Evolutionary conservation across 176 grass and related monocot genomes (phyloP), one percentile per base, ranked within the genome.

Genomic region (Stipa capillata): DNA sequence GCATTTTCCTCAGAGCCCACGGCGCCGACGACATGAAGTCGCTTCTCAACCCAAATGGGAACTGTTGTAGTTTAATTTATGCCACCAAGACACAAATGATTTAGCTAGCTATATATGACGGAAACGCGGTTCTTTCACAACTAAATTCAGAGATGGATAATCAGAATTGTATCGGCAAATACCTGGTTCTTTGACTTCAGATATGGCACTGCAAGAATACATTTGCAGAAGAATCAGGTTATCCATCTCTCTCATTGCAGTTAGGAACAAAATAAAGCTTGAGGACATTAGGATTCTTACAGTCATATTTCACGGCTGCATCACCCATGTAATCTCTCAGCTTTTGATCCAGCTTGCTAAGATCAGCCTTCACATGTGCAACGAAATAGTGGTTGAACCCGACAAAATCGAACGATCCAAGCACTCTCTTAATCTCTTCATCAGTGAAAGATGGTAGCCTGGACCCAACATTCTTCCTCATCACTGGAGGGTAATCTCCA

Each of bases 301-400:
- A 0, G 45, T 69, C 62, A 29, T 76, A 89, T 65, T 17, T 23
- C 28, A 98, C 92, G 6, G 90, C 90, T 84, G 88, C 80, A 69
- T 98, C 95, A 9, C 4, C 69, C 87, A 72, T 79, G 73, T 89
- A 98, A 73, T 98, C 95, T 29, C 85, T 81, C 41, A 55, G 57
- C 37, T 71, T 33, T 1, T 85, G 29, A 62, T 91, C 57, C 20
- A 90, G 83, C 15, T 72, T 68, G 70, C 84, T 80, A 50, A 82
- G 74, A 69, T 90, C 87, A 28, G 85, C 85, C 74, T 83, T 80
- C 77, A 94, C 87, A 21, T 84, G 94, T 5, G 79, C 4, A 4
- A 1, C 90, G 41, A 79, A 0, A 17, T 98, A 98, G 77, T 98
- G 96, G 44, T 98, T 98, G 39, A 98, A 86, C 67, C 96, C 92